A percentile compares a stretch with the other conserved stretches of the same genome.
Conservation (phyloP, 1,284 basidiomycete species). For the Austroboletus niveus region DNA sequence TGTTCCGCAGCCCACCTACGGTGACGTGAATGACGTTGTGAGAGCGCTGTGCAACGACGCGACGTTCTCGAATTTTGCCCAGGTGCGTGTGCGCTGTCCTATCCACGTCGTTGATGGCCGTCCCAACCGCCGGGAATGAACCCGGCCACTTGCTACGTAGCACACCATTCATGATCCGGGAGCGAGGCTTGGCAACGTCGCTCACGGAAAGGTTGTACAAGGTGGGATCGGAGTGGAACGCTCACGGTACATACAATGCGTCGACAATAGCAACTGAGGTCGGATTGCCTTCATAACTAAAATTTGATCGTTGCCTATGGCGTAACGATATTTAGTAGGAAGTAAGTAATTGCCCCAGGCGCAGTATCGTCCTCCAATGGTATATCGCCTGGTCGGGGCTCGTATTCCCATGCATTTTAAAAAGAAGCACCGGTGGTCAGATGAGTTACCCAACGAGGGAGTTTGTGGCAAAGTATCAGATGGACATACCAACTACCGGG, state of each 20-base stretch:
- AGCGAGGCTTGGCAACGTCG: neutral
- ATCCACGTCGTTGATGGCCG: neutral
- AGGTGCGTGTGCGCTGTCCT: neutral
- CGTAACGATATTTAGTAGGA: slow-evolving; percentile 1
- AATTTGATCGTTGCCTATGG: slow-evolving; percentile 23
- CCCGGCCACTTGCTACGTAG: neutral
- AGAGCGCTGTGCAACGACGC: neutral
- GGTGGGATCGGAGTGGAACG: neutral
- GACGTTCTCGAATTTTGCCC: neutral
- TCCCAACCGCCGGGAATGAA: neutral
- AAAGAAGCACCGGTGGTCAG: neutral
- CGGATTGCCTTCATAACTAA: slow-evolving; percentile 4
- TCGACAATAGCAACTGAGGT: slow-evolving; percentile 9
- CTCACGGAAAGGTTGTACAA: neutral
- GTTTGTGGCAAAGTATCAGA: slow-evolving; percentile 10
- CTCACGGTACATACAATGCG: neutral
- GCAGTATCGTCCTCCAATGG: slow-evolving; percentile 8
- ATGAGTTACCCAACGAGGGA: neutral
- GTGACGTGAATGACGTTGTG: neutral
- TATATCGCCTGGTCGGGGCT: slow-evolving; percentile 8
- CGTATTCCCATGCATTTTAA: slow-evolving; percentile 24
- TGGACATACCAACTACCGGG: slow-evolving; percentile 8
- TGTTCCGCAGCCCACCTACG: neutral
- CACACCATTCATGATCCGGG: neutral
- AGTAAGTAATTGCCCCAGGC: neutral